Percentiles rank a stretch among this genome's conserved stretches.
Conservation (phyloP, 2,329 filamentous ascomycete genomes). For the Sarocladiaceae sp. region DNA sequence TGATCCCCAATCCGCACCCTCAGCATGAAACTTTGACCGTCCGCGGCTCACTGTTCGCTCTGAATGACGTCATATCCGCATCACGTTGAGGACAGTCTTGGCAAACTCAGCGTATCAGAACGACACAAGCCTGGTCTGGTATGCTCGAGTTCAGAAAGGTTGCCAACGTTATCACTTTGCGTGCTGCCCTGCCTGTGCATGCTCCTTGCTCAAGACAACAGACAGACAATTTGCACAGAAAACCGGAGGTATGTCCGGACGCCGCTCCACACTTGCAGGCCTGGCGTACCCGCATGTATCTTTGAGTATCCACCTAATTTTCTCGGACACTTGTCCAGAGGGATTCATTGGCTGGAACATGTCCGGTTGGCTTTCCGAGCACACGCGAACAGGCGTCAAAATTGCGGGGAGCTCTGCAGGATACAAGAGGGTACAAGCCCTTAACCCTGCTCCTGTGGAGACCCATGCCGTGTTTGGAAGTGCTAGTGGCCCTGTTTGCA, state of each 20-base stretch:
- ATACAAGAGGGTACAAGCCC: background rate
- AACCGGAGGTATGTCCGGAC: constrained; percentile 4
- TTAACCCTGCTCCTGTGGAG: background rate
- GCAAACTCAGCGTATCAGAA: too few species aligned
- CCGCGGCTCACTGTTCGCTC: too few species aligned
- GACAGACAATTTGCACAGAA: background rate
- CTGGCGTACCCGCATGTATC: background rate
- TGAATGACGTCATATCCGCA: too few species aligned
- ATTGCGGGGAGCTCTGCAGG: background rate
- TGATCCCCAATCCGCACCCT: too few species aligned
- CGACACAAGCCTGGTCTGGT: too few species aligned
- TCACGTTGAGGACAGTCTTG: too few species aligned
- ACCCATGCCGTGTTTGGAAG: background rate
- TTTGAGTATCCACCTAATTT: background rate
- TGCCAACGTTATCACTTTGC: too few species aligned
- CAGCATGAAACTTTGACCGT: too few species aligned
- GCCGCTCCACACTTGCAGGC: background rate
- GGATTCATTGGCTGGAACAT: constrained; percentile 1
- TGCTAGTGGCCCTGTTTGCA: too few species aligned
- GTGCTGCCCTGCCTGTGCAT: background rate
- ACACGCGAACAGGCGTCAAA: background rate
- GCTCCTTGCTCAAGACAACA: background rate
- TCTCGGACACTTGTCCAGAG: background rate
- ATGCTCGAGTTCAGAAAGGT: too few species aligned
- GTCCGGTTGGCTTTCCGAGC: background rate